These are phyloP conservation scores for Fusarium vanettenii DNA, from an alignment of 2,329 filamentous ascomycete species.

Conservation along the genomic window DNA sequence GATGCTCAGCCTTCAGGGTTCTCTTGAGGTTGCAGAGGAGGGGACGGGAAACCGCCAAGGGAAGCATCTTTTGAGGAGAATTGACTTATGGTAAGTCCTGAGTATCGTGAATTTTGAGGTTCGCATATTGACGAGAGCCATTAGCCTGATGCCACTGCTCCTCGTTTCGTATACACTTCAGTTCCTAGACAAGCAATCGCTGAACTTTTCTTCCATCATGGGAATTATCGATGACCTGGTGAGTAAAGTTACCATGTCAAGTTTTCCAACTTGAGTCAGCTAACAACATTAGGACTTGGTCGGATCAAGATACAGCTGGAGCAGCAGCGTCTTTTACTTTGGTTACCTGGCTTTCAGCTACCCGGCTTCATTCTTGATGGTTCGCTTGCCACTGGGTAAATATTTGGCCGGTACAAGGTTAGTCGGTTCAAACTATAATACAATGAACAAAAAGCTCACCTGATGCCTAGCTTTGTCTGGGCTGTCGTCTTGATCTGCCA, in stretches of 20 bases:
- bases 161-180: slow-evolving; percentile 39
- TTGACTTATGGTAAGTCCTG: slow-evolving; percentile 26
- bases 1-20: slow-evolving; percentile 26
- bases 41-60: neutral
- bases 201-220: slow-evolving; percentile 41
- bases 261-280: fast-evolving
- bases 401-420: slow-evolving; percentile 34
- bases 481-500: slow-evolving; percentile 32
- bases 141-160: slow-evolving; percentile 32
- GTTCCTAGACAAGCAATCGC: slow-evolving; percentile 40
- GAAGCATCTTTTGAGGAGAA: slow-evolving; percentile 15
- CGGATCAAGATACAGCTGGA: slow-evolving; percentile 36
- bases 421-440: fast-evolving
- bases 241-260: fast-evolving
- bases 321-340: slow-evolving; percentile 38
- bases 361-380: slow-evolving; percentile 38
- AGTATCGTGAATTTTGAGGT: neutral
- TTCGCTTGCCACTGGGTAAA: slow-evolving; percentile 32
- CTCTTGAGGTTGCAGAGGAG: slow-evolving; percentile 15
- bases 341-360: slow-evolving; percentile 40
- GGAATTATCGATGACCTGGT: slow-evolving; percentile 38
- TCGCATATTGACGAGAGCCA: neutral
- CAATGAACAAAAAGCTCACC: neutral
- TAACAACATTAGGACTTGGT: slow-evolving; percentile 20
- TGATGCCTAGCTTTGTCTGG: slow-evolving; percentile 17